These are phyloP conservation scores for Leishmania amazonensis DNA, from an alignment of 208 protist species.

Conservation along the genomic window DNA sequence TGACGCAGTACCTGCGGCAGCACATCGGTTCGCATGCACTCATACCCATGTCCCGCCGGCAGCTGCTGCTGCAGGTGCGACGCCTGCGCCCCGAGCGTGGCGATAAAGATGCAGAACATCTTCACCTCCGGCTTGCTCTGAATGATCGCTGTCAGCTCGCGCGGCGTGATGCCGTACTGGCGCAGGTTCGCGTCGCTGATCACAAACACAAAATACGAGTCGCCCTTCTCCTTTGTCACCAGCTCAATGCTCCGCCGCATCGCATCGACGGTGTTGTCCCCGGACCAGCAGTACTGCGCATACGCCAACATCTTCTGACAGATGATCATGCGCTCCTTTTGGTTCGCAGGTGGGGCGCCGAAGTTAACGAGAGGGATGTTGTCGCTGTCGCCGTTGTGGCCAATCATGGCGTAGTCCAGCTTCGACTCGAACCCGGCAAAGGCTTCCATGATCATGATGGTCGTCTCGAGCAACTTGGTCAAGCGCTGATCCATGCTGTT, in stretches of 20 bases:
- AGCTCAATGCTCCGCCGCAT: conserved; percentile 78
- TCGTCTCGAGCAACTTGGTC: conserved; percentile 84
- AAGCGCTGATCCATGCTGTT: conserved; percentile 90
- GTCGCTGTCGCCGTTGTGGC: conserved; percentile 89
- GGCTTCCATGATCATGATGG: conserved; percentile 92
- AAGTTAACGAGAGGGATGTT: conserved; percentile 80
- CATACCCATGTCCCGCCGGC: conserved; percentile 81
- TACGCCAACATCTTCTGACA: conserved; percentile 93
- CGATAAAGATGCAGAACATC: conserved; percentile 93
- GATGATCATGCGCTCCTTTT: conserved; percentile 79
- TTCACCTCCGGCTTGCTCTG: conserved; percentile 74
- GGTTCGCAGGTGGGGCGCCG: conserved; percentile 61
- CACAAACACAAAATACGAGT: conserved; percentile 94
- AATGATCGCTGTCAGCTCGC: conserved; percentile 79
- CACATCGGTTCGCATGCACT: conserved; percentile 87
- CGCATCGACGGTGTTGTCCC: conserved; percentile 91
- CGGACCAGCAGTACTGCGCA: conserved; percentile 94
- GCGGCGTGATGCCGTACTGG: conserved; percentile 89
- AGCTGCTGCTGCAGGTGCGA: conserved; percentile 74
- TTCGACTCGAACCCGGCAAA: conserved; percentile 89
- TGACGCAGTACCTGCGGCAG: conserved; percentile 88
- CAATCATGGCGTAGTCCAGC: conserved; percentile 90
- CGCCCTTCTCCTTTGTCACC: conserved; percentile 77
- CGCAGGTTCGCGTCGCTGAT: conserved; percentile 95
- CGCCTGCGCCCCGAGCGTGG: conserved; percentile 80